Base-by-base conservation (phyloP, 2,329 filamentous ascomycete genomes). In the Stylonectria norvegica region DNA sequence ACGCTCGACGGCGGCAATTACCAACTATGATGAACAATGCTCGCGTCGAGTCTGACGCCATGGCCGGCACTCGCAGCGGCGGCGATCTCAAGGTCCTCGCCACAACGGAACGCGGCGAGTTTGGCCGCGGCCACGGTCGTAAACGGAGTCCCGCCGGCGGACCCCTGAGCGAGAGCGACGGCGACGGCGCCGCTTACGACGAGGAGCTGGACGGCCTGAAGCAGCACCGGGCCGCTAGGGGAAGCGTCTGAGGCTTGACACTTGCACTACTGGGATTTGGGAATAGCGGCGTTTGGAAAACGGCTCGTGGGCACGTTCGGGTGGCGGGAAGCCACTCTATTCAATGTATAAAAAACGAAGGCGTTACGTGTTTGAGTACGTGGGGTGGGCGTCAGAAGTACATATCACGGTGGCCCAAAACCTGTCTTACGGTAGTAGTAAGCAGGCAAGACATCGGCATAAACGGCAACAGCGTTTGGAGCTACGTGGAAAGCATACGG, bases 1-100 rank as follows among this genome's bases (percentile, higher is more conserved):
- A 89, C 50, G 83, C 83, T 19, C 76, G 84, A 38, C 74, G 85
- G 41, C 79, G 85, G 34, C 77, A 83, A 53, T 64, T 84, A 15
- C 79, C 79, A 2, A 65, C 68, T 28, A 74, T 83, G 70, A 75
- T 79, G 50, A 79, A 70, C 55, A 76, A 76, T 48, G 73, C 74
- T 3, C 67, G 69, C 37, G 71, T 68, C 37, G 76, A 79, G 59
- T 66, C 69, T 5, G 69, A 75, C 42, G 72, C 67, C 42, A 72
- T 69, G 62, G 63, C 54, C 19, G 49, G 60, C 12, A 58, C 61
- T 28, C 64, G 63, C 15, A 32, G 30, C 12, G 48, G 44, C 31
- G 42, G 43, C 37, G 65, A 70, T 37, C 58, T 60, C 49, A 67
- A 64, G 45, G 50, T 69, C n/a, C 50, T 67, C 18, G 53, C 57